Evolutionary conservation across 306 rosid genomes (phyloP).

Genomic region (Cucurbita pepo): DNA sequence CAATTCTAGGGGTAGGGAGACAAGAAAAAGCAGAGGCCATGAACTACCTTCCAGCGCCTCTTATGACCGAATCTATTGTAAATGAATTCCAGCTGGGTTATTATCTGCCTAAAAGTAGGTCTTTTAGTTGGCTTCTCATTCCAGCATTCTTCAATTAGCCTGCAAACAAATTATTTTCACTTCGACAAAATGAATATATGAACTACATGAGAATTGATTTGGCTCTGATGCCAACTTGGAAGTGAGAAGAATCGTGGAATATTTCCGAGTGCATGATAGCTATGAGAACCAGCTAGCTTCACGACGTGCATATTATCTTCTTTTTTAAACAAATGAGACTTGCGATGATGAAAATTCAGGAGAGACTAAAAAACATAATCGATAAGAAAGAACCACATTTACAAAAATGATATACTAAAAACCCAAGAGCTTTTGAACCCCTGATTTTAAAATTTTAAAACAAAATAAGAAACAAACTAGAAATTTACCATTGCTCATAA

Average conservation of each 20-base stretch:
- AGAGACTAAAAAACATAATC: not conserved
- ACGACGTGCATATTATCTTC: not conserved
- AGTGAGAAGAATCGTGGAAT: not conserved
- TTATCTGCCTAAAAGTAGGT: constrained; percentile 81
- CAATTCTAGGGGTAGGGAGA: not conserved
- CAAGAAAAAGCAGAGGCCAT: constrained; percentile 6
- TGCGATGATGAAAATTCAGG: not conserved
- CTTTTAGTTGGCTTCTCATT: constrained; percentile 65
- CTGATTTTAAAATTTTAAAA: not conserved
- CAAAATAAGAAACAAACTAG: not conserved
- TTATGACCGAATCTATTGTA: constrained; percentile 38
- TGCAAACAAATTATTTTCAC: constrained; percentile 13
- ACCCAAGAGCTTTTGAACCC: not conserved
- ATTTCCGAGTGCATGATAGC: not conserved
- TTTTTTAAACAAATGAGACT: not conserved
- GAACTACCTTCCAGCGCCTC: constrained; percentile 75
- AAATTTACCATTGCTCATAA: not conserved
- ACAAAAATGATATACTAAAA: not conserved
- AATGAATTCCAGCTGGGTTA: constrained; percentile 54
- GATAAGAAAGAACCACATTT: not conserved
- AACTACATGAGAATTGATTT: not conserved
- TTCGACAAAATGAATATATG: not conserved
- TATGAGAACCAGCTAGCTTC: not conserved
- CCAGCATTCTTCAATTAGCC: constrained; percentile 93
- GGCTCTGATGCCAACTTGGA: not conserved